Evolutionary conservation across 768 basidiomycete genomes (phyloP).

Genomic region (Neoboletus brunneissimus): DNA sequence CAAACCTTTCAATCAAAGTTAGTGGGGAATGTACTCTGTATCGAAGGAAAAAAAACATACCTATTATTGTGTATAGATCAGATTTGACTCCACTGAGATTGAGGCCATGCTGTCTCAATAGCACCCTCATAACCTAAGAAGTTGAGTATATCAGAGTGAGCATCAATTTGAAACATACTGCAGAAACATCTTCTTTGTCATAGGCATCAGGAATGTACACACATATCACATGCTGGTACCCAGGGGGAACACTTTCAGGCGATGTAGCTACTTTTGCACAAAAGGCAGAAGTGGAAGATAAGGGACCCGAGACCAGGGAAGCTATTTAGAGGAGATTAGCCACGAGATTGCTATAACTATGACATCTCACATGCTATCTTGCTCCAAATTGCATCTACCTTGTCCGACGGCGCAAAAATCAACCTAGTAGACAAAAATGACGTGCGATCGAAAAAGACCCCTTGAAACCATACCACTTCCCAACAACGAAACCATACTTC

Average conservation of each 20-base stretch:
- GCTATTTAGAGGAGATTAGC: conserved; percentile 33
- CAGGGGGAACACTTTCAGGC: conserved; percentile 43
- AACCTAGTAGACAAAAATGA: conserved; percentile 45
- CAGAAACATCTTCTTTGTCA: conserved; percentile 55
- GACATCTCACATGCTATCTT: conserved; percentile 53
- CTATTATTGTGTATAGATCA: conserved; percentile 62
- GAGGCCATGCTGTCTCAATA: conserved; percentile 63
- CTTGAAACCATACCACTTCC: conserved; percentile 59
- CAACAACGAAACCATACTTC: conserved; percentile 50
- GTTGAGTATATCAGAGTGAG: neutral
- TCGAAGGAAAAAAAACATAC: conserved; percentile 31
- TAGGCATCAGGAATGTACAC: conserved; percentile 71
- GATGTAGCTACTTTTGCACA: conserved; percentile 67
- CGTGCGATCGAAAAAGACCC: neutral
- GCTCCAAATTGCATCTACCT: conserved; percentile 62
- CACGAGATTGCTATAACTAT: neutral
- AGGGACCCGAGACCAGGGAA: conserved; percentile 64
- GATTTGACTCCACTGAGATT: conserved; percentile 70
- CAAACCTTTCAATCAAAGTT: conserved; percentile 44
- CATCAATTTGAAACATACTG: conserved; percentile 35
- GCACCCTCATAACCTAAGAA: conserved; percentile 59
- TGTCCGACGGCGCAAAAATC: conserved; percentile 59
- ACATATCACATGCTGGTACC: conserved; percentile 65
- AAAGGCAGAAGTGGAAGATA: conserved; percentile 54
- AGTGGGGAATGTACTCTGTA: neutral